Evolutionary conservation across 176 grass and related monocot genomes (phyloP).

Genomic region (Aechmea fasciata): DNA sequence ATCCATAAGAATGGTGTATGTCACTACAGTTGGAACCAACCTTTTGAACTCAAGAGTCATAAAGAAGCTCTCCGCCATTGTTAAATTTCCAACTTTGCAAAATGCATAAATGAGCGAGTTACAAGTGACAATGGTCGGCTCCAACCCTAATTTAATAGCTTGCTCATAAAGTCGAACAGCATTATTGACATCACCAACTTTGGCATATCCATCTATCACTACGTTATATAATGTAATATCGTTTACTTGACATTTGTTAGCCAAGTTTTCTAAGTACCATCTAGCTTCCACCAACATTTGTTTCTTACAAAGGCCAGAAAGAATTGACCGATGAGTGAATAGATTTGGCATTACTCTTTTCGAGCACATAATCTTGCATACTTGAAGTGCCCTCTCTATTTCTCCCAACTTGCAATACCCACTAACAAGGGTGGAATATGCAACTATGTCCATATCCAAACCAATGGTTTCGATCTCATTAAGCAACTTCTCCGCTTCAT

Average conservation of each 20-base stretch:
- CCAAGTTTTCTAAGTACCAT: constrained; percentile 76
- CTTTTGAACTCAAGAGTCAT: constrained; percentile 37
- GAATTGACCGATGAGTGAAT: constrained; percentile 50
- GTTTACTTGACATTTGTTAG: constrained; percentile 28
- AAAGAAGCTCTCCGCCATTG: constrained; percentile 39
- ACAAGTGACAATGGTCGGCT: constrained; percentile 73
- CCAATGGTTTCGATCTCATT: constrained; percentile 57
- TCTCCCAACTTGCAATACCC: constrained; percentile 76
- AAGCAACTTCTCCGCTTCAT: constrained; percentile 72
- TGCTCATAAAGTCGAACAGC: constrained; percentile 62
- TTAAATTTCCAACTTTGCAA: constrained; percentile 66
- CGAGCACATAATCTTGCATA: constrained; percentile 62
- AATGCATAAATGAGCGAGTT: constrained; percentile 85
- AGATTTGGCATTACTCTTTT: constrained; percentile 51
- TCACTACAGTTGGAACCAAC: constrained; percentile 54
- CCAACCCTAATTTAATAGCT: constrained; percentile 35
- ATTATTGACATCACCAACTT: constrained; percentile 64
- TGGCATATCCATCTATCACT: constrained; percentile 72
- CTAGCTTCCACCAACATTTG: constrained; percentile 57
- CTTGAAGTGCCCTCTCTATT: constrained; percentile 62
- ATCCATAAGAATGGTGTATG: constrained; percentile 83
- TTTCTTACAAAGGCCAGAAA: constrained; percentile 70
- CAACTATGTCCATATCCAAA: constrained; percentile 77
- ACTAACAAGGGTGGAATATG: constrained; percentile 85
- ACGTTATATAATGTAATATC: constrained; percentile 77